Evolutionary conservation across 371 early-diverging fungal genomes (phyloP).

Genomic region (Actinomortierella wolfii): DNA sequence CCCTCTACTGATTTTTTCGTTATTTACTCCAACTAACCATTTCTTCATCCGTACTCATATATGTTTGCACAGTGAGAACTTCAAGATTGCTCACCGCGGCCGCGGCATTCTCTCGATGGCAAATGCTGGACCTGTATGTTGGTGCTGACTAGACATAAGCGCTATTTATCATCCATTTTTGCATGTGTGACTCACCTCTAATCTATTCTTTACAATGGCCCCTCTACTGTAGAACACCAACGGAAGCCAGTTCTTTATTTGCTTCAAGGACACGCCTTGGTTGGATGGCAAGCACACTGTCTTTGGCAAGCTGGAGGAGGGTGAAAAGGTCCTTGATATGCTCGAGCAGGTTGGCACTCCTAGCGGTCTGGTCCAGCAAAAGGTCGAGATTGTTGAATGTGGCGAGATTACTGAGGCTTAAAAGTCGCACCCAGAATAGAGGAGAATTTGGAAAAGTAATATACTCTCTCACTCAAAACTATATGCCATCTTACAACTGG

Average conservation of each 20-base stretch:
- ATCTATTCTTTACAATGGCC: not conserved
- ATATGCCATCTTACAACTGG: too few relatives aligned
- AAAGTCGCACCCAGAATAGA: too few relatives aligned
- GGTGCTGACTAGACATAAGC: too few relatives aligned
- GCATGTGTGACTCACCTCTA: not conserved
- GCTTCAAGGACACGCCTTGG: slow-evolving; percentile 77
- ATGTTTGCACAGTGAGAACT: slow-evolving; percentile 86
- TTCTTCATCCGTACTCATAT: not conserved
- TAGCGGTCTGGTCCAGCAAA: slow-evolving; percentile 67
- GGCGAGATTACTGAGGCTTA: slow-evolving; percentile 70
- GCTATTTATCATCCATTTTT: not conserved
- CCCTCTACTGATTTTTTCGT: too few relatives aligned
- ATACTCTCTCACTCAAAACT: too few relatives aligned
- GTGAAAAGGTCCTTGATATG: slow-evolving; percentile 78
- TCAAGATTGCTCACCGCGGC: slow-evolving; percentile 85
- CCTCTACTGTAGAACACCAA: slow-evolving; percentile 73
- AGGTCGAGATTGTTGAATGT: slow-evolving; percentile 76
- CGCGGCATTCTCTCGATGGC: slow-evolving; percentile 80
- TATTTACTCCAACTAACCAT: not conserved
- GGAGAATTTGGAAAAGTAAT: too few relatives aligned
- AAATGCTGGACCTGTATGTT: slow-evolving; percentile 82
- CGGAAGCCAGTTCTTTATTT: slow-evolving; percentile 98
- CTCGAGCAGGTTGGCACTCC: slow-evolving; percentile 78
- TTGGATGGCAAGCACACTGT: slow-evolving; percentile 95
- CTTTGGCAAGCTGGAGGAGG: slow-evolving; percentile 90